Base-by-base conservation (phyloP, 1,139 yeast genomes). In the Protomyces gravidus region DNA sequence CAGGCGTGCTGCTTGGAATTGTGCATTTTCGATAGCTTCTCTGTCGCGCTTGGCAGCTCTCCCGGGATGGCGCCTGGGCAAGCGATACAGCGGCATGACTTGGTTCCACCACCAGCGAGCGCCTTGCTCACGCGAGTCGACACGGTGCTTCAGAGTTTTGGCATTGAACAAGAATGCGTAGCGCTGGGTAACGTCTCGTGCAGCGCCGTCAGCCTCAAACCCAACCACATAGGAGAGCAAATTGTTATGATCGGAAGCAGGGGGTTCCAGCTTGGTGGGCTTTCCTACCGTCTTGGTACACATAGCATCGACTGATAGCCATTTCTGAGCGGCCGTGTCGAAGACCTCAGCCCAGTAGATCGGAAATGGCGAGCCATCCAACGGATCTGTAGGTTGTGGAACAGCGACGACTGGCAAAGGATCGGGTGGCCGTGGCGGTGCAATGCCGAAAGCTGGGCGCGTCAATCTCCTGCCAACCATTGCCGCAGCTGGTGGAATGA, bases 311-410 rank as follows among this genome's bases (percentile, higher is more conserved):
- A 89, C 77, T 3, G 95, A 82, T n/a, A 89, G 78, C 95, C 97
- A 90, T 63, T 79, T 80, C 62, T 82, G 78, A 3, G 82, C 72
- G 62, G 78, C 81, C 55, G 79, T 79, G 69, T 92, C 92, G 95
- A 96, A 92, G 0, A 87, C 96, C 70, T 92, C 99, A 15, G 83
- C 84, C 98, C 98, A 92, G 68, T 86, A 89, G 0, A 89, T 77
- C 0, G 97, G 97, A 67, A 75, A 84, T 3, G 70, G 67, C 0
- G 81, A 74, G 27, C 63, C 67, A 26, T 49, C 58, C 11, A 62
- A n/a, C 4, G 51, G 42, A 5, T 46, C 55, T 2, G 56, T 39
- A 2, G 5, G 9, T 5, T 36, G 23, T 2, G 26, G 52, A 26
- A 28, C 32, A 25, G 21, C 23, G 19, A 56, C 45, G 23, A 21